Base-by-base conservation (phyloP, 345 rosid genomes). In the Brassica cretica region DNA sequence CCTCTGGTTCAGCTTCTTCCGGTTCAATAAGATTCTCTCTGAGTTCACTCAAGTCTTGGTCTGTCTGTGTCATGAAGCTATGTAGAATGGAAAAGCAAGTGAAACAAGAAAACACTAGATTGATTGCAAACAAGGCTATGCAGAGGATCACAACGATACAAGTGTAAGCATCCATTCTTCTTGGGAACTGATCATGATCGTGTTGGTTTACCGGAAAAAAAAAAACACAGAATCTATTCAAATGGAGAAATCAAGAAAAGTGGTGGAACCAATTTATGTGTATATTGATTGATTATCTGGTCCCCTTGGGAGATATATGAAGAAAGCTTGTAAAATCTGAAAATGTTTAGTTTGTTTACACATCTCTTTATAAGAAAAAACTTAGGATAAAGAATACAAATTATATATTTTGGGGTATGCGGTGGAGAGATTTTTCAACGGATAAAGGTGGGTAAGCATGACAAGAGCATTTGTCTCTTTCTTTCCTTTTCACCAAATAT, bases 391-490 rank as follows among this genome's bases (percentile, higher is more conserved):
- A 51, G 19, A 51, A n/a, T n/a, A 51, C 56, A 51, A n/a, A 68
- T 19, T 8, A 14, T 27, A 10, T 35, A 4, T 30, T 61, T 35
- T 0, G 39, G 56, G 64, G 30, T 73, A 53, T 53, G 78, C 78
- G 82, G 78, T 68, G 78, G 78, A 74, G 58, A 32, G 74, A 51
- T 35, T 35, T 61, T 68, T 79, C 74, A 68, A 73, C 33, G 5
- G 78, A 74, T 74, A 79, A 79, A 74, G 75, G 82, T 79, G 78
- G 49, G 78, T 9, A 73, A 73, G 74, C 82, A 79, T 79, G 78
- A 68, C 82, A 79, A 73, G 37, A 73, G 65, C 74, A 68, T 74
- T 68, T 63, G 73, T 79, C 75, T 79, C 19, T 51, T 73, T 79
- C 74, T 62, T 78, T 65, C 61, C 10, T 29, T 67, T 61, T 61